Evolutionary conservation across 2,329 filamentous ascomycete species (phyloP).

Genomic region (Exophiala sideris): DNA sequence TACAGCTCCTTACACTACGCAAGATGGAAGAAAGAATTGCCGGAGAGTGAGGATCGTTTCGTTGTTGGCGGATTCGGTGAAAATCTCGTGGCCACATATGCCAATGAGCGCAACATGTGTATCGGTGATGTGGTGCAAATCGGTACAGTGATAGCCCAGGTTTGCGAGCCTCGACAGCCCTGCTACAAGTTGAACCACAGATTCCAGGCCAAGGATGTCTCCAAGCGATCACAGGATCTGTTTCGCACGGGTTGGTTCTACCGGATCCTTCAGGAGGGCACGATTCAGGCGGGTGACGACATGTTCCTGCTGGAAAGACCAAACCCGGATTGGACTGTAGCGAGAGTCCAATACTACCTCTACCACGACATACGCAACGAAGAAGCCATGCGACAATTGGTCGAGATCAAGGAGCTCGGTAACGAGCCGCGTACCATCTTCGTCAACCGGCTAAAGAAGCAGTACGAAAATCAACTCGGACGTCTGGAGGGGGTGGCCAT

Average conservation of each 20-base stretch:
- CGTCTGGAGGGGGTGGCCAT: slow-evolving; percentile 7
- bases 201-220: slow-evolving; percentile 62
- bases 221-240: slow-evolving; percentile 54
- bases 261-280: slow-evolving; percentile 56
- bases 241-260: slow-evolving; percentile 66
- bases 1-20: slow-evolving; percentile 61
- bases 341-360: slow-evolving; percentile 60
- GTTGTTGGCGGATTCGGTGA: slow-evolving; percentile 61
- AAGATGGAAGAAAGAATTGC: slow-evolving; percentile 53
- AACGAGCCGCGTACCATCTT: slow-evolving; percentile 54
- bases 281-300: slow-evolving; percentile 54
- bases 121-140: slow-evolving; percentile 61
- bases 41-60: slow-evolving; percentile 51
- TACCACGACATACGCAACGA: slow-evolving; percentile 53
- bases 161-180: slow-evolving; percentile 60
- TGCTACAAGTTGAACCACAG: slow-evolving; percentile 69
- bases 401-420: slow-evolving; percentile 40
- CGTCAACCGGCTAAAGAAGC: slow-evolving; percentile 50
- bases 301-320: slow-evolving; percentile 55
- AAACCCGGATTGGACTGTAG: slow-evolving; percentile 61
- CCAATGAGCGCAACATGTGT: slow-evolving; percentile 64
- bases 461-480: slow-evolving; percentile 22
- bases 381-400: slow-evolving; percentile 45
- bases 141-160: slow-evolving; percentile 53
- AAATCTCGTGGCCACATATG: slow-evolving; percentile 56